Conservation (phyloP, 2,329 filamentous ascomycete species). For the Aschersonia sp. region DNA sequence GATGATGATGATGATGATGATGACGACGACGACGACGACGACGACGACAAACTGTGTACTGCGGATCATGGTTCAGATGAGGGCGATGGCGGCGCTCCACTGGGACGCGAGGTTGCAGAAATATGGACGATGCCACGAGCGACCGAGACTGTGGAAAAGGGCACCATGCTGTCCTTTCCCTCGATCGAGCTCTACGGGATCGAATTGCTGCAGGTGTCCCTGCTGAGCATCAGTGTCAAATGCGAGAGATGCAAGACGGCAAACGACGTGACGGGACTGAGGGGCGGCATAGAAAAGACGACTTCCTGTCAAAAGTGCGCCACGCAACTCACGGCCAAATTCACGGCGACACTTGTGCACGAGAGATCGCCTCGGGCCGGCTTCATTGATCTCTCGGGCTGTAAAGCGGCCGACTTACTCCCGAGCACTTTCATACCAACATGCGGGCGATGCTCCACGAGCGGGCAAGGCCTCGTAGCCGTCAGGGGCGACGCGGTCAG, state of each 20-base stretch:
- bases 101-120: slow-evolving; percentile 15
- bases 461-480: slow-evolving; percentile 52
- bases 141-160: slow-evolving; percentile 36
- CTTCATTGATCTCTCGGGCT: slow-evolving; percentile 63
- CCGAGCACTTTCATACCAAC: slow-evolving; percentile 69
- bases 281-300: slow-evolving; percentile 35
- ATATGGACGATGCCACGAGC: slow-evolving; percentile 2
- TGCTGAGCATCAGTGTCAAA: slow-evolving; percentile 56
- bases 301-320: slow-evolving; percentile 46
- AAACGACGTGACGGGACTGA: slow-evolving; percentile 54
- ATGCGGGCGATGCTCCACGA: slow-evolving; percentile 60
- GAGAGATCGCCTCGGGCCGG: slow-evolving; percentile 59
- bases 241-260: slow-evolving; percentile 65
- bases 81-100: slow-evolving; percentile 26
- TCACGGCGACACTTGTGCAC: slow-evolving; percentile 58
- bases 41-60: no score
- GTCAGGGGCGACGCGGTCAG: slow-evolving; percentile 60
- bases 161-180: slow-evolving; percentile 68
- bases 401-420: slow-evolving; percentile 61
- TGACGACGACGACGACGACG: slow-evolving; percentile 28
- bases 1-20: slow-evolving; percentile 7
- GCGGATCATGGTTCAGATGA: slow-evolving; percentile 20
- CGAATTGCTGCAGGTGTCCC: slow-evolving; percentile 55
- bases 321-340: slow-evolving; percentile 34
- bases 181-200: slow-evolving; percentile 63